phyloP scores from a whole-genome alignment of 257 asterid species.

The Plantago elongata region DNA sequence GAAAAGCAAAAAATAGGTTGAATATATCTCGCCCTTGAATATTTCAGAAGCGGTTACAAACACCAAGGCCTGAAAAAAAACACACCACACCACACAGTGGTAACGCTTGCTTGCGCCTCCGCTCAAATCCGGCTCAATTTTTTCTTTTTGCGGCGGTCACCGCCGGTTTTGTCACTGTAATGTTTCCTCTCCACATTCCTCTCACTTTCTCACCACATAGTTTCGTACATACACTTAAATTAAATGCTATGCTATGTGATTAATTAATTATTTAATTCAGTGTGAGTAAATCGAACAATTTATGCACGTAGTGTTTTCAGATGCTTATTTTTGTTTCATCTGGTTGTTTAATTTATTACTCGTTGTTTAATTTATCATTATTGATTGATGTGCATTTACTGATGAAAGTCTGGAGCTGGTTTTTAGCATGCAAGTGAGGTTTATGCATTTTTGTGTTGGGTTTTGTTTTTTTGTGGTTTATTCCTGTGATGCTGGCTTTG shows the following conservation, averaged over 20 bases:
- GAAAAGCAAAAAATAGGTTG: neutral
- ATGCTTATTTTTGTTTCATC: neutral
- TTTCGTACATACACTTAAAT: neutral
- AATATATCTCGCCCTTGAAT: neutral
- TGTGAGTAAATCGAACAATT: neutral
- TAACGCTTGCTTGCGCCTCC: too few species aligned
- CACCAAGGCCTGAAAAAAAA: neutral
- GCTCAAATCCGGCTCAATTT: neutral
- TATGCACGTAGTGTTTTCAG: neutral
- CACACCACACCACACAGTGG: neutral
- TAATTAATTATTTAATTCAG: neutral
- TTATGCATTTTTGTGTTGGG: neutral
- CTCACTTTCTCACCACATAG: too few species aligned
- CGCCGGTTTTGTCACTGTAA: neutral
- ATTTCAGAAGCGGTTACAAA: neutral
- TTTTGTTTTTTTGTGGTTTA: neutral
- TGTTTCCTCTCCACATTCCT: too few species aligned
- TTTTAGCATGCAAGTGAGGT: constrained; percentile 15
- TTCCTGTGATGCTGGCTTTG: constrained; percentile 2
- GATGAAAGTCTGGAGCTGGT: neutral
- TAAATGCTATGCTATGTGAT: neutral
- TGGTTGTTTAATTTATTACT: neutral
- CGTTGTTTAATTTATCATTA: constrained; percentile 7
- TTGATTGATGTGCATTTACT: constrained; percentile 20
- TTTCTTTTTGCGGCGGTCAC: neutral